Conservation (phyloP, 2,329 filamentous ascomycete species). For the Fusarium sp. region DNA sequence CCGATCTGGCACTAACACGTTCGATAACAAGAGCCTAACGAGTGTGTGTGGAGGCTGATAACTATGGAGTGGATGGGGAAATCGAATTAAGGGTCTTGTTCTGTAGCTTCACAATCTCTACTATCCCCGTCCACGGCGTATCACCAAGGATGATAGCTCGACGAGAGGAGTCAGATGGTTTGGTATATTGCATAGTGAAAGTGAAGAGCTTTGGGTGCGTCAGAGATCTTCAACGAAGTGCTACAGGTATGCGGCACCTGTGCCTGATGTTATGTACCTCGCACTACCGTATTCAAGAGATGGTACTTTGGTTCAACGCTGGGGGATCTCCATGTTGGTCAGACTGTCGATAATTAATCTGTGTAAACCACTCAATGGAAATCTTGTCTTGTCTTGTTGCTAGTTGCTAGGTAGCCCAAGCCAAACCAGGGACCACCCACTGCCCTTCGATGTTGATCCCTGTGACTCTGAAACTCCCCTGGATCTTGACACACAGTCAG, state of each 20-base stretch:
- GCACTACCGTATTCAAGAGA: constrained; percentile 11
- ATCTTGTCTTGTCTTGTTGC: constrained; percentile 11
- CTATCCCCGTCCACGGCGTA: constrained; percentile 8
- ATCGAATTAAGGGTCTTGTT: constrained; percentile 43
- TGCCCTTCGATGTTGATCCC: constrained; percentile 48
- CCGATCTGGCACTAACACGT: constrained; percentile 42
- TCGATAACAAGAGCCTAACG: constrained; percentile 15
- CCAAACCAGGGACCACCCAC: constrained; percentile 30
- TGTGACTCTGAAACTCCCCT: constrained; percentile 51
- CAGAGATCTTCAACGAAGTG: constrained; percentile 4
- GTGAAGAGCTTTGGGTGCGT: not conserved
- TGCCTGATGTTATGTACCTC: constrained; percentile 25
- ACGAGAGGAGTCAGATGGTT: constrained; percentile 1
- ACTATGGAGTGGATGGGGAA: constrained; percentile 42
- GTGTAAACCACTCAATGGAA: constrained; percentile 17
- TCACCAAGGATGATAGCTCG: constrained; percentile 27
- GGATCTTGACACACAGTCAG: constrained; percentile 28
- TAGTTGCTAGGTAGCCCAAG: constrained; percentile 24
- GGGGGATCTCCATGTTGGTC: constrained; percentile 20
- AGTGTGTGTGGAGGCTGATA: constrained; percentile 41
- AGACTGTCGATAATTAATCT: constrained; percentile 21
- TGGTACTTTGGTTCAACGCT: constrained; percentile 14
- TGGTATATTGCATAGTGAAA: not conserved
- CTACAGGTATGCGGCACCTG: not conserved
- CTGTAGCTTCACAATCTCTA: constrained; percentile 43